These are phyloP conservation scores for Saitozyma sp. DNA, from an alignment of 768 basidiomycete genomes.

Conservation along the genomic window DNA sequence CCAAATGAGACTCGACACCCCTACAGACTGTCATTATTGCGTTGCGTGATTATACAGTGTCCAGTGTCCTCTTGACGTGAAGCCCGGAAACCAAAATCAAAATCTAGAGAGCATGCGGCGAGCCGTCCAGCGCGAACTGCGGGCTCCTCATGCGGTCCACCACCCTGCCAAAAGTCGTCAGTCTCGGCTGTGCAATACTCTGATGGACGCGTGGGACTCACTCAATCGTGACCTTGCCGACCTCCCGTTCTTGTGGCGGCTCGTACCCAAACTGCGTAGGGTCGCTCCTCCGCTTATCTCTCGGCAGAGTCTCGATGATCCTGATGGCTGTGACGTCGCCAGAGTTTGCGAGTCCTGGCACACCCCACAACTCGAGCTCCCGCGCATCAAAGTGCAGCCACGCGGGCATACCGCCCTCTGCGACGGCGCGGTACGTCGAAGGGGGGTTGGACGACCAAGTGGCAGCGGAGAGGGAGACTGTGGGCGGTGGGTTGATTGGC, in stretches of 20 bases:
- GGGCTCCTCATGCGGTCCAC: conserved; percentile 42
- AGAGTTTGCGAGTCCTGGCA: conserved; percentile 35
- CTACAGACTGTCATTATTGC: too few species aligned
- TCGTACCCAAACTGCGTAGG: conserved; percentile 43
- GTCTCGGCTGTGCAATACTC: neutral
- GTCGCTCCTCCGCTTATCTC: conserved; percentile 43
- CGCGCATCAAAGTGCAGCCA: conserved; percentile 52
- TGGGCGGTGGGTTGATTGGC: conserved; percentile 48
- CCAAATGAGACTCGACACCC: too few species aligned
- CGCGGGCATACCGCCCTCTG: conserved; percentile 41
- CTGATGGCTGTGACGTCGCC: conserved; percentile 39
- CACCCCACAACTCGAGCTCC: conserved; percentile 52
- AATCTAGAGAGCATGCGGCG: conserved; percentile 41
- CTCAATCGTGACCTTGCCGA: conserved; percentile 49
- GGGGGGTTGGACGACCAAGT: conserved; percentile 51
- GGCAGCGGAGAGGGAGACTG: conserved; percentile 46
- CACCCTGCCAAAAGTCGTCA: conserved; percentile 28
- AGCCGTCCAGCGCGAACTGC: conserved; percentile 42
- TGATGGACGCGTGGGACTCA: conserved; percentile 21
- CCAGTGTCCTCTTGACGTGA: conserved; percentile 3
- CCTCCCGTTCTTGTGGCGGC: conserved; percentile 46
- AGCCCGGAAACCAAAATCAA: too few species aligned
- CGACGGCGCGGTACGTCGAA: conserved; percentile 49
- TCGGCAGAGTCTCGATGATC: conserved; percentile 47
- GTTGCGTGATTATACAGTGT: neutral